These are phyloP conservation scores for Leccinum uliginosum DNA, from an alignment of 768 basidiomycete genomes.

Conservation along the genomic window DNA sequence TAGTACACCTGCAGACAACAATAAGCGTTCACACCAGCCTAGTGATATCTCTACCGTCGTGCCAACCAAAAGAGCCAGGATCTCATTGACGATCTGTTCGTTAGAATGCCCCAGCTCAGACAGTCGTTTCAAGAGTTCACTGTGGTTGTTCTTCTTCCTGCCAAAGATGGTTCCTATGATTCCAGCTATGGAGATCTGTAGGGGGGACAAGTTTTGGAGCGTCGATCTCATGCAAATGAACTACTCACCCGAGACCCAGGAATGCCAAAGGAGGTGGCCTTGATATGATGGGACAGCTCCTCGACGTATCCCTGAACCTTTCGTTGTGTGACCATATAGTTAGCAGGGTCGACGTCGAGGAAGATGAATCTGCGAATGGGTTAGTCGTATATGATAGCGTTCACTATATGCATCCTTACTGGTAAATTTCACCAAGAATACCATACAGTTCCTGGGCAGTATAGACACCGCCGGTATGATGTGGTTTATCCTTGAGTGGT, in stretches of 20 bases:
- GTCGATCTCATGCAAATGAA: not conserved
- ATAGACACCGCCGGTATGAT: constrained; percentile 49
- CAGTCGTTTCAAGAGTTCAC: constrained; percentile 54
- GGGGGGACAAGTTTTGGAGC: not conserved
- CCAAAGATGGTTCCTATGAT: constrained; percentile 49
- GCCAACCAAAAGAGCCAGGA: constrained; percentile 68
- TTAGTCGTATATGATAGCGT: not conserved
- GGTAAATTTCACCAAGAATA: constrained; percentile 67
- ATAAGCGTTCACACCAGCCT: constrained; percentile 35
- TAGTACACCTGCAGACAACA: not conserved
- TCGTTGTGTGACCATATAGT: constrained; percentile 50
- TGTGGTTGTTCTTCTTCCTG: constrained; percentile 38
- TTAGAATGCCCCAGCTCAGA: constrained; percentile 50
- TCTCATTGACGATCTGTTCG: constrained; percentile 62
- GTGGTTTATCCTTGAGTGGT: constrained; percentile 53
- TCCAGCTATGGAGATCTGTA: constrained; percentile 32
- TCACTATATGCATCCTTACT: constrained; percentile 33
- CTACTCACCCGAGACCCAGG: constrained; percentile 41
- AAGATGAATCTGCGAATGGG: constrained; percentile 57
- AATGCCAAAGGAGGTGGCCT: constrained; percentile 40
- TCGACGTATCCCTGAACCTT: constrained; percentile 51
- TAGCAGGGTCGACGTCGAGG: constrained; percentile 61
- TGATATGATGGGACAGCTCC: constrained; percentile 55
- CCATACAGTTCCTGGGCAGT: constrained; percentile 58
- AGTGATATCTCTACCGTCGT: constrained; percentile 66